Conservation (phyloP, 1,284 basidiomycete species). For the Hemileia vastatrix region DNA sequence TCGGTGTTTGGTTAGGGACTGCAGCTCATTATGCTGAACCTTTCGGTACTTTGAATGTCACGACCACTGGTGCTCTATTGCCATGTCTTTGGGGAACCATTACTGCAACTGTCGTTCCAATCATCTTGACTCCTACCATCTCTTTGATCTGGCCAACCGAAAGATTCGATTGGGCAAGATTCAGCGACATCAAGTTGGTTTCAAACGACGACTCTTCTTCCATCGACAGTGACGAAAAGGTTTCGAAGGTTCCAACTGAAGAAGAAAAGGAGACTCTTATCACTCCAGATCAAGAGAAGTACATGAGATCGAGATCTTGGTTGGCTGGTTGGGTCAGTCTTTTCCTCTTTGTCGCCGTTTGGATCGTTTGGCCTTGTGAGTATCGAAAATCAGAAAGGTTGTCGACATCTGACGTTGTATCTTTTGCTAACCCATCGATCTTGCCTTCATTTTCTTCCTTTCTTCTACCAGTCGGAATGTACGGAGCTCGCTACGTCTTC, state of each 20-base stretch:
- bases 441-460: neutral
- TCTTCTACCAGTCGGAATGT: conserved; percentile 20
- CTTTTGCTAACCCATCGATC: neutral
- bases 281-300: neutral
- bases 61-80: conserved; percentile 24
- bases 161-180: conserved; percentile 26
- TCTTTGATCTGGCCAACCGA: conserved; percentile 22
- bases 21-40: conserved; percentile 21
- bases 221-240: neutral
- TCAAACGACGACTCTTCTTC: conserved; percentile 24
- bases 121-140: conserved; percentile 27
- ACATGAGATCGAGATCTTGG: neutral
- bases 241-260: conserved; percentile 4
- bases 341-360: conserved; percentile 9
- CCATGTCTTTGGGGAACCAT: conserved; percentile 39
- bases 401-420: neutral
- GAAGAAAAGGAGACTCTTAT: conserved; percentile 13
- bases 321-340: neutral
- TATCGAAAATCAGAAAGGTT: neutral
- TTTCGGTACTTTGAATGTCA: conserved; percentile 24
- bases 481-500: conserved; percentile 24
- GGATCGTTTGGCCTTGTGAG: conserved; percentile 25
- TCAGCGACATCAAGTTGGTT: conserved; percentile 33
- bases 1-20: conserved; percentile 24
- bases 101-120: conserved; percentile 29